Evolutionary conservation across 1,284 basidiomycete species (phyloP), one percentile per base, ranked within the genome.

Genomic region (Trichosporon asahii): DNA sequence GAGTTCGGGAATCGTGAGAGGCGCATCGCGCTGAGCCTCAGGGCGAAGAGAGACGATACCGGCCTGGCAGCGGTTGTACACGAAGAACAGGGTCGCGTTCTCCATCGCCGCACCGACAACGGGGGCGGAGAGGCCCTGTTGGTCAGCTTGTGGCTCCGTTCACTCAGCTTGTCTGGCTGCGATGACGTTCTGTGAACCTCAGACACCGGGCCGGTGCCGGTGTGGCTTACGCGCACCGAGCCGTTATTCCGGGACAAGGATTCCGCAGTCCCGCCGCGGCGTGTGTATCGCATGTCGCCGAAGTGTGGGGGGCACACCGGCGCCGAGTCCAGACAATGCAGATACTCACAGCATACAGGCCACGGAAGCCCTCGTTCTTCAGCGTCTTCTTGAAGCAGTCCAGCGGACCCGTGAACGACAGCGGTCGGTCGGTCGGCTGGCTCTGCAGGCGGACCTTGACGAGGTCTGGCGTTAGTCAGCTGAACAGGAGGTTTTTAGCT

Each of bases 61-160:
- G 74, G 88, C 88, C 83, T 97, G 93, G 57, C 94, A 87, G 72
- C 93, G 90, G 72, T 90, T 90, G 81, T 96, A 95, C 5, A 91
- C 87, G 67, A 98, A 85, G 83, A 99, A 97, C 46, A 95, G 85
- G 3, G 88, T 88, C 5, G 94, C 94, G 77, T 95, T 96, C 84
- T 97, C 93, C 35, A 89, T 88, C 87, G 94, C 94, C n/a, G 94
- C 91, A 8, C 94, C 94, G 1, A 92, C 87, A 21, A 97, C 88
- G 0, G 95, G 94, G 73, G 93, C 92, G 6, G 93, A 92, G 1
- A 96, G 85, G 67, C 94, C 94, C 93, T 95, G 74, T 27, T 29
- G 18, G 71, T 75, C 31, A 69, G 71, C 25, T 31, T 66, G n/a
- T 5, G 8, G 3, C 18, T 61, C 29, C 7, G 40, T 8, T 44